phyloP scores from a whole-genome alignment of 305 asterid species.

The Fraxinus angustifolia region DNA sequence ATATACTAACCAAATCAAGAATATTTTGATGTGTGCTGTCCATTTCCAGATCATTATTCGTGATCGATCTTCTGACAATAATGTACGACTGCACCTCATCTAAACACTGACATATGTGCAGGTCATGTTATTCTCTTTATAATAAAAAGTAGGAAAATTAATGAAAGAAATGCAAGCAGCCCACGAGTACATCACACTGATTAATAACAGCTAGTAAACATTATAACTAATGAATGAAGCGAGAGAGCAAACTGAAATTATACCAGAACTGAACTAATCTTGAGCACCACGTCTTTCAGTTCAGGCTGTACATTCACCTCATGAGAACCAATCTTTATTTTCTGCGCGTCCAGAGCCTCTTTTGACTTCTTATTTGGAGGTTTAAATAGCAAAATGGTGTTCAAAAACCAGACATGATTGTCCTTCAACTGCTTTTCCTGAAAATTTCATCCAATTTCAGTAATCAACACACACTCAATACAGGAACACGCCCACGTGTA shows the following conservation, averaged over 20 bases:
- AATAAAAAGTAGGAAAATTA: conserved; percentile 5
- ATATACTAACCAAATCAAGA: conserved; percentile 64
- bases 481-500: neutral
- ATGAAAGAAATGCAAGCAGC: conserved; percentile 14
- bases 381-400: conserved; percentile 53
- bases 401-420: conserved; percentile 69
- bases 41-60: conserved; percentile 32
- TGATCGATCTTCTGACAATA: conserved; percentile 61
- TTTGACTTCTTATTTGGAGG: conserved; percentile 63
- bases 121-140: conserved; percentile 15
- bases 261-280: conserved; percentile 72
- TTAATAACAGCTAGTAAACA: neutral
- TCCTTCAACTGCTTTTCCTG: conserved; percentile 77
- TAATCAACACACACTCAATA: neutral
- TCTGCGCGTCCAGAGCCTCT: conserved; percentile 64
- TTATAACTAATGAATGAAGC: neutral
- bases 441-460: conserved; percentile 13
- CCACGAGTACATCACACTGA: neutral
- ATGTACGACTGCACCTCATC: conserved; percentile 95
- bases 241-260: neutral
- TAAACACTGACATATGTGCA: conserved; percentile 49
- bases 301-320: conserved; percentile 53
- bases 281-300: conserved; percentile 61
- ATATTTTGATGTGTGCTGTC: conserved; percentile 35
- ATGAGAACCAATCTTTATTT: conserved; percentile 54